Conservation (phyloP, 1,284 basidiomycete species). For the Malassezia pachydermatis region DNA sequence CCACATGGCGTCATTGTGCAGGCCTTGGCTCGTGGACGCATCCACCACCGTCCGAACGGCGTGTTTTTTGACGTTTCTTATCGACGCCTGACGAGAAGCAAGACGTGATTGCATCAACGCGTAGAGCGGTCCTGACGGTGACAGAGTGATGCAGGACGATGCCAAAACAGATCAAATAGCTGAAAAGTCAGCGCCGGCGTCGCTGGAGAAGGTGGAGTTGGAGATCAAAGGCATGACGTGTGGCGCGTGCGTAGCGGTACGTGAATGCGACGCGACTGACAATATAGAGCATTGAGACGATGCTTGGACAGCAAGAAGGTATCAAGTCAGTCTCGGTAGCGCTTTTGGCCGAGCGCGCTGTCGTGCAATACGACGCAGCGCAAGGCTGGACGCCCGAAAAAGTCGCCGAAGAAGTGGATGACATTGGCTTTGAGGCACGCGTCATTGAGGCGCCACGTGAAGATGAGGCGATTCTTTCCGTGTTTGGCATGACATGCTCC, state of each 20-base stretch:
- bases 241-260: conserved; percentile 77
- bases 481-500: conserved; percentile 85
- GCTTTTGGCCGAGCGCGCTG: conserved; percentile 80
- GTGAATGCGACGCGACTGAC: conserved; percentile 53
- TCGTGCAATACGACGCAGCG: conserved; percentile 72
- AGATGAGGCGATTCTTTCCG: conserved; percentile 52
- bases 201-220: conserved; percentile 49
- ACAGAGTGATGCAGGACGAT: no score
- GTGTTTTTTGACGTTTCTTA: no score
- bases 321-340: conserved; percentile 83
- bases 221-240: conserved; percentile 86
- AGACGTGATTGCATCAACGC: no score
- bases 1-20: no score
- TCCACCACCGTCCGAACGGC: no score
- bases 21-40: no score
- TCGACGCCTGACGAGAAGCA: no score
- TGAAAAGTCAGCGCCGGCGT: no score
- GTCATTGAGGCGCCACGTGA: conserved; percentile 2
- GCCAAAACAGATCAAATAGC: no score
- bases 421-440: conserved; percentile 77
- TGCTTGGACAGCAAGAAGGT: conserved; percentile 71
- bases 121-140: no score
- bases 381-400: conserved; percentile 63
- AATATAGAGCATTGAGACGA: conserved; percentile 86
- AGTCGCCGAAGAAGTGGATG: conserved; percentile 67